Percentiles rank a stretch among this genome's conserved stretches.
These are phyloP conservation scores for Taiwanofungus camphoratus DNA, from an alignment of 1,284 basidiomycete species.

Conservation along the genomic window DNA sequence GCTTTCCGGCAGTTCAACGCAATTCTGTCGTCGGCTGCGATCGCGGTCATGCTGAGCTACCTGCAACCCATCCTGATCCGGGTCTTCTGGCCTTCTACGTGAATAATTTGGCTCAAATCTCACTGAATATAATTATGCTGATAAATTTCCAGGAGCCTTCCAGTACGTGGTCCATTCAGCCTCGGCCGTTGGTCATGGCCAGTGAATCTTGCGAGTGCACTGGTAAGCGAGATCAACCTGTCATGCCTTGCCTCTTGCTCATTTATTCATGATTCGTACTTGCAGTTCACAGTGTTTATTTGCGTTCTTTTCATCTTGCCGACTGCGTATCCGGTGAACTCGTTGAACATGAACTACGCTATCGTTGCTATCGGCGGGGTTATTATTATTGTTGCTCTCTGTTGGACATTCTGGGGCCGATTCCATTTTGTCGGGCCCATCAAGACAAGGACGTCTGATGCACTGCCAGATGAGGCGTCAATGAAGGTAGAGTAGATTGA, in stretches of 20 bases:
- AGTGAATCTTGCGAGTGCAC: conserved; percentile 43
- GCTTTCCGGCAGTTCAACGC: conserved; percentile 41
- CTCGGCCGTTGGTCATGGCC: conserved; percentile 49
- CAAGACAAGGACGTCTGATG: conserved; percentile 15
- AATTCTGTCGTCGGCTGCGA: conserved; percentile 49
- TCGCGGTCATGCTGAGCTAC: conserved; percentile 57
- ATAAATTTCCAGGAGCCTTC: conserved; percentile 18
- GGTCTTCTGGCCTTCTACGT: conserved; percentile 54
- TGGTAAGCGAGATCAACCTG: too few species aligned
- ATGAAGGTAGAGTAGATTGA: too few species aligned
- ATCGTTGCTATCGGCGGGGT: conserved; percentile 46
- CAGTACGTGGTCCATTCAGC: conserved; percentile 46
- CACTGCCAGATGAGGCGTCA: neutral
- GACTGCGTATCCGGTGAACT: conserved; percentile 51
- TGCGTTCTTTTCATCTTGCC: conserved; percentile 57
- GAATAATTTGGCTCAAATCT: conserved; percentile 16
- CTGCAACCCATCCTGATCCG: conserved; percentile 53
- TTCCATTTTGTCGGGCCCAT: conserved; percentile 29
- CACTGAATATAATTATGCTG: neutral
- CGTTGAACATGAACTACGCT: conserved; percentile 61
- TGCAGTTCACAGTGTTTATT: conserved; percentile 48
- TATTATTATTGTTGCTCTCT: conserved; percentile 32
- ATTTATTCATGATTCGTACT: neutral
- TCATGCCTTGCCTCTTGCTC: neutral
- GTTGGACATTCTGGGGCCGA: conserved; percentile 38